Conservation (phyloP, 352 stramenopile genomes). For the Phytophthora pistaciae region DNA sequence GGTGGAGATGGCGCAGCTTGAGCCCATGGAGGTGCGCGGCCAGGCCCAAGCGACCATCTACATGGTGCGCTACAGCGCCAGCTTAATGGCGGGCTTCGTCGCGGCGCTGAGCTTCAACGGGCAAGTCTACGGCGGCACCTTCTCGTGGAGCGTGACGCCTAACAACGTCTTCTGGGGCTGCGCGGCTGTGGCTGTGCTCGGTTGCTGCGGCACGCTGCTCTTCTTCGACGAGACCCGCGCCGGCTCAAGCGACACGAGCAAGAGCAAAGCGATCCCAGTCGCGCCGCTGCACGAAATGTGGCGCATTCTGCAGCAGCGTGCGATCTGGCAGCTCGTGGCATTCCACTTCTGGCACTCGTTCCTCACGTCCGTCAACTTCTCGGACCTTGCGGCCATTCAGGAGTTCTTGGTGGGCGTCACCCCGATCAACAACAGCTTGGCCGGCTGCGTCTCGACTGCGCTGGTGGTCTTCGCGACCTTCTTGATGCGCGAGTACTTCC, state of each 20-base stretch:
- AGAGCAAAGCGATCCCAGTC: conserved; percentile 23
- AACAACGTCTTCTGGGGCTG: conserved; percentile 69
- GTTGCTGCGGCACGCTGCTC: conserved; percentile 46
- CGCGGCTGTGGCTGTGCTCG: conserved; percentile 46
- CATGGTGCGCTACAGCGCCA: conserved; percentile 66
- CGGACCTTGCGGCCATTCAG: conserved; percentile 59
- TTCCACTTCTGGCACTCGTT: conserved; percentile 79
- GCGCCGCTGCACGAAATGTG: conserved; percentile 67
- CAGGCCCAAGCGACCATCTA: conserved; percentile 74
- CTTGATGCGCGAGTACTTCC: conserved; percentile 67
- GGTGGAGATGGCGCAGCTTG: conserved; percentile 75
- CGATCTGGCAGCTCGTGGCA: conserved; percentile 74
- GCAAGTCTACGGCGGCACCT: conserved; percentile 66
- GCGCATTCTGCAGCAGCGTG: conserved; percentile 74
- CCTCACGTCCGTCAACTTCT: conserved; percentile 65
- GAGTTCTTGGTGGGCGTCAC: conserved; percentile 70
- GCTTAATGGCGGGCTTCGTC: conserved; percentile 50
- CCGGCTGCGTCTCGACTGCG: conserved; percentile 56
- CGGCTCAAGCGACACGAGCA: conserved; percentile 23
- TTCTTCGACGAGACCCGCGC: conserved; percentile 57
- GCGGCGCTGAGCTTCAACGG: conserved; percentile 74
- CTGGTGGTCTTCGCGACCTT: conserved; percentile 61
- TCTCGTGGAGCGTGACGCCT: conserved; percentile 60
- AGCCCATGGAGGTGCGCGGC: conserved; percentile 70
- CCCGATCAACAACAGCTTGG: conserved; percentile 65